These are phyloP conservation scores for Volutella citrinella DNA, from an alignment of 2,329 filamentous ascomycete species.

Conservation along the genomic window DNA sequence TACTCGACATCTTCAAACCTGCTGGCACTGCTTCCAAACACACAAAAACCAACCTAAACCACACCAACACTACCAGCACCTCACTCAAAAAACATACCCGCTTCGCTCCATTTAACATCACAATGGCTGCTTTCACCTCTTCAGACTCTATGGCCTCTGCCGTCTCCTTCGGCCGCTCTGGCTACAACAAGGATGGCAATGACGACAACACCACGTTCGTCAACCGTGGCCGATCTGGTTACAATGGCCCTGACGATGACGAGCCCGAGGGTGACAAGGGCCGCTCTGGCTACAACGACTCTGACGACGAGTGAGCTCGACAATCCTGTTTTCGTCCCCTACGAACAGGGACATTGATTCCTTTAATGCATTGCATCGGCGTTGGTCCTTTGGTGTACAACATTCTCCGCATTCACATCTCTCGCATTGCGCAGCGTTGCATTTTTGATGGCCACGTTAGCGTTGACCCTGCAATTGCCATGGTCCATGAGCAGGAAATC, in stretches of 20 bases:
- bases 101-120: conserved; percentile 5
- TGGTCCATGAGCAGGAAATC: too few species aligned
- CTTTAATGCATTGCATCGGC: too few species aligned
- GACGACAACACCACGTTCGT: conserved; percentile 29
- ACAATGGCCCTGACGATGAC: conserved; percentile 38
- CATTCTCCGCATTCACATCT: too few species aligned
- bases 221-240: conserved; percentile 41
- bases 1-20: not conserved
- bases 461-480: too few species aligned
- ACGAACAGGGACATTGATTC: too few species aligned
- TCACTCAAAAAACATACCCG: conserved; percentile 5
- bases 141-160: conserved; percentile 22
- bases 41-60: not conserved
- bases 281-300: conserved; percentile 39
- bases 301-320: conserved; percentile 29
- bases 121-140: conserved; percentile 30
- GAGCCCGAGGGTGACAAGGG: conserved; percentile 34
- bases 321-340: too few species aligned
- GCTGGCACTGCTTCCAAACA: not conserved
- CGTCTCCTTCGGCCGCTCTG: conserved; percentile 21
- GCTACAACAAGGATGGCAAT: conserved; percentile 25
- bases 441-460: too few species aligned
- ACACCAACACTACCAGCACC: conserved; percentile 6
- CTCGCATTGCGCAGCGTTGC: too few species aligned
- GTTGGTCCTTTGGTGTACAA: conserved; percentile 1